Conservation (phyloP, 2,329 filamentous ascomycete genomes). For the Cercospora sesami region DNA sequence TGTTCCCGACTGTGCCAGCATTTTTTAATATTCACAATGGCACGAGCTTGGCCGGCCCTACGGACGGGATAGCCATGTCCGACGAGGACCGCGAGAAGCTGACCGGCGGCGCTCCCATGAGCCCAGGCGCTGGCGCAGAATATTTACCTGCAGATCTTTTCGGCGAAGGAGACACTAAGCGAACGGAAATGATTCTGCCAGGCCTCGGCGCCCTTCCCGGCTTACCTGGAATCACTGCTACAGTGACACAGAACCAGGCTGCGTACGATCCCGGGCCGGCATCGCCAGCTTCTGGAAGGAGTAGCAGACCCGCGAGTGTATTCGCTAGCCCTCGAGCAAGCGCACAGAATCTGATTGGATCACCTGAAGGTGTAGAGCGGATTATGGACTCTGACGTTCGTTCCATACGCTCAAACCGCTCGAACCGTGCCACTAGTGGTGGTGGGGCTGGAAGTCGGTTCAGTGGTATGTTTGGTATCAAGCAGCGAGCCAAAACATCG, state of each 20-base stretch:
- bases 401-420: conserved; percentile 54
- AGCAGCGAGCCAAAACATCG: conserved; percentile 61
- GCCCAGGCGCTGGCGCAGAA: conserved; percentile 68
- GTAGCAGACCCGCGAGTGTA: conserved; percentile 46
- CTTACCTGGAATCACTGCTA: conserved; percentile 37
- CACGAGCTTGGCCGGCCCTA: conserved; percentile 55
- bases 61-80: conserved; percentile 52
- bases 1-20: conserved; percentile 48
- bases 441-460: conserved; percentile 50
- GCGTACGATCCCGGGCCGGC: conserved; percentile 37
- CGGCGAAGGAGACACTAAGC: conserved; percentile 34
- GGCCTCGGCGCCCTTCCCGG: conserved; percentile 42
- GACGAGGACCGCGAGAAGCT: conserved; percentile 64
- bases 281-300: conserved; percentile 45
- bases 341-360: conserved; percentile 46
- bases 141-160: conserved; percentile 68
- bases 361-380: conserved; percentile 39
- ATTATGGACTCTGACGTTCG: conserved; percentile 48
- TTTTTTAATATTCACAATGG: conserved; percentile 62
- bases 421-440: conserved; percentile 46
- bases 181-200: conserved; percentile 32
- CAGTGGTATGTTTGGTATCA: conserved; percentile 55
- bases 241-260: conserved; percentile 1
- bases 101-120: conserved; percentile 68
- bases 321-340: conserved; percentile 53